Conservation (phyloP, 768 basidiomycete species). For the Zangia roseola region DNA sequence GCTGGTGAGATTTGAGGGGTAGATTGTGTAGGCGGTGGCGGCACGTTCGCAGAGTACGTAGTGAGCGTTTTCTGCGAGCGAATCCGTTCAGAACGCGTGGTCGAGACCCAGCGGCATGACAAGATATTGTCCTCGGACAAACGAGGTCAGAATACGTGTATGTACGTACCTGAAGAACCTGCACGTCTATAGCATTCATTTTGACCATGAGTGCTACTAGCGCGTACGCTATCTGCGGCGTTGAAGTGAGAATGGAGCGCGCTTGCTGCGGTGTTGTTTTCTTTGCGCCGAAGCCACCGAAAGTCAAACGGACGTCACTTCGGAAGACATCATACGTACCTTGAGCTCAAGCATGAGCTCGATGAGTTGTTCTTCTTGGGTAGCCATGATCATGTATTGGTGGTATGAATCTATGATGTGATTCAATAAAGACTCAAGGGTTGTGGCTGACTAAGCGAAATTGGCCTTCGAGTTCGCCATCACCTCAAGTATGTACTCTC, state of each 20-base stretch:
- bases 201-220: slow-evolving; percentile 76
- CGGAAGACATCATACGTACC: slow-evolving; percentile 28
- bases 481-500: no score
- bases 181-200: slow-evolving; percentile 70
- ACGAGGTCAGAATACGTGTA: not conserved
- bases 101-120: not conserved
- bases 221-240: slow-evolving; percentile 76
- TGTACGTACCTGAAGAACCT: slow-evolving; percentile 65
- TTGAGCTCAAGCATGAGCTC: slow-evolving; percentile 78
- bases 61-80: slow-evolving; percentile 58
- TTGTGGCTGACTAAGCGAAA: slow-evolving; percentile 17
- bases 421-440: not conserved
- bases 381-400: slow-evolving; percentile 42
- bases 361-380: slow-evolving; percentile 63
- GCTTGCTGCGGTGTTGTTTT: slow-evolving; percentile 76
- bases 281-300: slow-evolving; percentile 33
- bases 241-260: slow-evolving; percentile 62
- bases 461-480: no score
- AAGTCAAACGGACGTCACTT: not conserved
- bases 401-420: not conserved
- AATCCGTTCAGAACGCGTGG: slow-evolving; percentile 4
- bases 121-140: not conserved
- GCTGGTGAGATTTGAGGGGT: slow-evolving; percentile 28
- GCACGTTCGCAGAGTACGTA: slow-evolving; percentile 39
- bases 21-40: slow-evolving; percentile 22